Base-by-base conservation (phyloP, 2,329 filamentous ascomycete genomes). In the Aureobasidium leucospermi region DNA sequence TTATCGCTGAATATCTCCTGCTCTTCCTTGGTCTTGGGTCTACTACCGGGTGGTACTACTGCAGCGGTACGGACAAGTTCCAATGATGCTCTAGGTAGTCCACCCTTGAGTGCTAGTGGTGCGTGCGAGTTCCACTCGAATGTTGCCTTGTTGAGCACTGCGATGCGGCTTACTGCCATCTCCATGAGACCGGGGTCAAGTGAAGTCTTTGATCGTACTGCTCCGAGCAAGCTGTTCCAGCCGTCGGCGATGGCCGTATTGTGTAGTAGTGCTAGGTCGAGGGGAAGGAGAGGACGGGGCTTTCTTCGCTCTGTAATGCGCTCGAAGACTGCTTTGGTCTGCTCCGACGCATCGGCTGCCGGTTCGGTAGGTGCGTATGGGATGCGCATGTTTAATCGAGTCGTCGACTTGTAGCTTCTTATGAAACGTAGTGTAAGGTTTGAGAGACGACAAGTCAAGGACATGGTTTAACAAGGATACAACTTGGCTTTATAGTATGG, bases 251-350 rank as follows among this genome's bases (percentile, higher is more conserved):
- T 81, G 16, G 85, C 76, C 1, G 88, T 87, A 19, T 85, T 82
- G 75, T 93, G 89, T 11, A 93, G 80, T 1, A 93, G 82, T 1
- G 89, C 79, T 2, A 90, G 81, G 70, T 93, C 89, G n/a, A 93
- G 82, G 0, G 86, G 74, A 61, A 89, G 87, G 19, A 93, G 81
- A 6, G 86, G 86, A 1, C 87, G 84, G 0, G 88, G 87, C 1
- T 78, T 74, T 28, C 88, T 85, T 15, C 88, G 86, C 36, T 81
- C 84, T 9, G 77, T 75, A 67, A 90, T 84, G 66, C 86, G 85
- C 52, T 76, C 66, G 64, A 88, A 81, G 67, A 90, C 84, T 19
- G 72, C 73, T 58, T 70, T 64, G 46, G 69, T 72, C 6, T 72
- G 65, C 36, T 78, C 81, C 1, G 75, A 74, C 6, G 85, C 79